Evolutionary conservation across 345 rosid genomes (phyloP), one percentile per base, ranked within the genome.

Genomic region (Microthlaspi erraticum): DNA sequence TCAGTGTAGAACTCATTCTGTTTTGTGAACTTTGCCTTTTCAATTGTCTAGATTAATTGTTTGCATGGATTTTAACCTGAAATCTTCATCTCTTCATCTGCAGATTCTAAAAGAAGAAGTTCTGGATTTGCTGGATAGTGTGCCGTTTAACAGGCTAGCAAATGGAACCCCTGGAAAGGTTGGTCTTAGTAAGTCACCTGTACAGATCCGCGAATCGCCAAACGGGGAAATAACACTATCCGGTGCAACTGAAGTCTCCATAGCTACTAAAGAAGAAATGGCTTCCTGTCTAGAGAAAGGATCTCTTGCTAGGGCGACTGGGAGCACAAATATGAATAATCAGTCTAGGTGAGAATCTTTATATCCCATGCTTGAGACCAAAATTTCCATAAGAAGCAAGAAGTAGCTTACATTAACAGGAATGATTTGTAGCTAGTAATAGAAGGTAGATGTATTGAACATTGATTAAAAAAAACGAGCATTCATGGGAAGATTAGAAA

Each of bases 21-120:
- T 33, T 16, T 44, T 44, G 64, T 13, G 18, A 36, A 36, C 29
- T 31, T 60, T 50, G 5, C 10, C 32, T 48, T 45, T 13, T 11
- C 23, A 20, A 1, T 20, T 20, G 1, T 20, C 23, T n/a, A n/a
- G n/a, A n/a, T n/a, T n/a, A n/a, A n/a, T n/a, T n/a, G n/a, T n/a
- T n/a, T n/a, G n/a, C n/a, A n/a, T n/a, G n/a, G n/a, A n/a, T n/a
- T n/a, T n/a, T n/a, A n/a, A n/a, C n/a, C 70, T 69, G 49, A 59
- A 54, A 48, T 61, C 13, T 23, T 23, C 32, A 67, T 66, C 17
- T n/a, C n/a, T 80, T 73, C 32, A 67, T 66, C 17, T 76, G 77
- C 70, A 90, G 96, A 90, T 90, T 80, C 77, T 87, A 26, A 88
- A 86, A 81, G 96, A 90, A 84, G 96, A 90, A 83, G 93, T 90